Evolutionary conservation across 768 basidiomycete genomes (phyloP).

Genomic region (Termitomyces sp.): DNA sequence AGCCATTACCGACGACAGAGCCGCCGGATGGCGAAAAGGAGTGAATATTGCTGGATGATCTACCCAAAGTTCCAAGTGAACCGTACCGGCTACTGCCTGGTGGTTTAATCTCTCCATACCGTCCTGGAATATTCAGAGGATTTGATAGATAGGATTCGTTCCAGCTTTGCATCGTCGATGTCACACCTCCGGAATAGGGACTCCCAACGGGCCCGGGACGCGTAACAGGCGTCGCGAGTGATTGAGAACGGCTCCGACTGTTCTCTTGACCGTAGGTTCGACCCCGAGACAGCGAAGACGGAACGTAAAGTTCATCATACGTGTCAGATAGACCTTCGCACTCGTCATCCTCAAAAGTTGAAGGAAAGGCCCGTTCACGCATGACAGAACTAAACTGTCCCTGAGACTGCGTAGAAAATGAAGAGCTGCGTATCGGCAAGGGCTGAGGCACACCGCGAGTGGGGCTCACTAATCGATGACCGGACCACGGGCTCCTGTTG

Average conservation of each 20-base stretch:
- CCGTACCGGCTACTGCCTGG: constrained; percentile 63
- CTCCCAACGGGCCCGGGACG: constrained; percentile 53
- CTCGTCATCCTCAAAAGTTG: constrained; percentile 83
- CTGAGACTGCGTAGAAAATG: constrained; percentile 58
- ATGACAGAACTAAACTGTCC: constrained; percentile 59
- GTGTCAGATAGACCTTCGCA: constrained; percentile 59
- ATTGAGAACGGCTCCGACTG: constrained; percentile 74
- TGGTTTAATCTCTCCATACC: constrained; percentile 63
- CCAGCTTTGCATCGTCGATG: constrained; percentile 54
- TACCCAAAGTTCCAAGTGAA: constrained; percentile 51
- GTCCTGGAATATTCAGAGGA: constrained; percentile 53
- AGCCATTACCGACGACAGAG: constrained; percentile 41
- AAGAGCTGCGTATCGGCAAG: constrained; percentile 64
- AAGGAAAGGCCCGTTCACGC: constrained; percentile 66
- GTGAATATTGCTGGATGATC: constrained; percentile 52
- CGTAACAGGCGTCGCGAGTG: constrained; percentile 56
- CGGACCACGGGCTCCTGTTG: constrained; percentile 38
- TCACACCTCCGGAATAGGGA: constrained; percentile 33
- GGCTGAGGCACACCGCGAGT: constrained; percentile 40
- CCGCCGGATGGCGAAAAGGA: constrained; percentile 44
- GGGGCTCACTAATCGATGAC: constrained; percentile 44
- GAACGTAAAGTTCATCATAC: constrained; percentile 55
- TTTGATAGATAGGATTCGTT: constrained; percentile 56
- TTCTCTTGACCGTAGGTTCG: constrained; percentile 61
- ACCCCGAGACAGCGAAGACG: constrained; percentile 47